Conservation (phyloP, 1,284 basidiomycete species). For the Tremellales sp. region DNA sequence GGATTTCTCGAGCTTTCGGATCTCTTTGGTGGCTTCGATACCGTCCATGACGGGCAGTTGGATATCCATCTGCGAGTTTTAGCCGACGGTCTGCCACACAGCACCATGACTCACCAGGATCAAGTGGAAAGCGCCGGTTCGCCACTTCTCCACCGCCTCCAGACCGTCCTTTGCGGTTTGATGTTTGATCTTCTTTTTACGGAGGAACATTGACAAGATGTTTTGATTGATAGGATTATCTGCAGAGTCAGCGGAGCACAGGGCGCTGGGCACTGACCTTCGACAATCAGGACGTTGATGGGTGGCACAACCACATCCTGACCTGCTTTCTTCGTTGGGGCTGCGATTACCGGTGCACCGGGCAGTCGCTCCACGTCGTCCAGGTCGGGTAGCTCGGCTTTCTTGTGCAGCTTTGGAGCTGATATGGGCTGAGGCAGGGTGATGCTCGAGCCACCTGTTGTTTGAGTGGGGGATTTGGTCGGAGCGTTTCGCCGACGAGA, state of each 20-base stretch:
- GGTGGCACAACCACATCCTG: conserved; percentile 73
- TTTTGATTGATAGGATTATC: conserved; percentile 99
- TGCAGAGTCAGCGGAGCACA: conserved; percentile 43
- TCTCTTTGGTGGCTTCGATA: conserved; percentile 94
- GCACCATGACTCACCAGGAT: conserved; percentile 67
- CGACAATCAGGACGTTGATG: conserved; percentile 92
- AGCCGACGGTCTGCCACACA: conserved; percentile 5
- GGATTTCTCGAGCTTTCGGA: conserved; percentile 74
- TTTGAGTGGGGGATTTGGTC: too few species aligned
- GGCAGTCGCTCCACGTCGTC: conserved; percentile 3
- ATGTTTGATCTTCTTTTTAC: conserved; percentile 92
- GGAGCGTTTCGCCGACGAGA: not conserved
- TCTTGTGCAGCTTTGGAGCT: too few species aligned
- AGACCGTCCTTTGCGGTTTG: conserved; percentile 91
- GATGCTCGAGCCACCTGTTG: conserved; percentile 1
- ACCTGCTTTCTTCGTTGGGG: conserved; percentile 28
- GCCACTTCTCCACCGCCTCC: conserved; percentile 96
- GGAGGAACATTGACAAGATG: conserved; percentile 93
- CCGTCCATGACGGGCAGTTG: conserved; percentile 99
- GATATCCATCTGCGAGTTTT: conserved; percentile 82
- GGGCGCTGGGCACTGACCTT: conserved; percentile 59
- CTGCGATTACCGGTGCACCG: conserved; percentile 13
- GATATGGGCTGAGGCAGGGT: too few species aligned
- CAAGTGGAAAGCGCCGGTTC: conserved; percentile 86
- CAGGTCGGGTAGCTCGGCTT: conserved; percentile 6